Evolutionary conservation across 495 filamentous ascomycete genomes (phyloP), one percentile per base, ranked within the genome.

Genomic region (Penicillium angulare): DNA sequence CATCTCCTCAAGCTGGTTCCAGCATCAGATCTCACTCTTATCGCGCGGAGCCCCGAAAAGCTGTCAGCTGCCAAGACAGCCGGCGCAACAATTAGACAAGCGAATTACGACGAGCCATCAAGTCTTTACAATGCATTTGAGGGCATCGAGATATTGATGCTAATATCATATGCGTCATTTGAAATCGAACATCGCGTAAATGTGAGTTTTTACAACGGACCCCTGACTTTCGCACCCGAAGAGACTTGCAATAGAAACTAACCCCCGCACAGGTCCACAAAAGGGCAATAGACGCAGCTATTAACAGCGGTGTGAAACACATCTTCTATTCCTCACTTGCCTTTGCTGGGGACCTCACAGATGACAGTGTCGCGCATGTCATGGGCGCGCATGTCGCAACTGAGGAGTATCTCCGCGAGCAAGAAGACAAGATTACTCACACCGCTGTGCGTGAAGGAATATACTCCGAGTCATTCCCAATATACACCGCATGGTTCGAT

Each of bases 341-440:
- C 0, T 86, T 86, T 50, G 78, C 70, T 6, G 61, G 66, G 0
- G 50, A 64, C n/a, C 55, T 70, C 8, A 64, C 46, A 3, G 73
- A 80, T 5, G 65, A 66, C 12, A 73, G 67, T 26, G 65, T 74
- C 13, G 79, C 78, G 6, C 63, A 75, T 27, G 85, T 90, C 2
- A 90, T 88, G 86, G 78, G 77, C 24, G 85, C 86, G 9, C 86
- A 90, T 56, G 72, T 86, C 13, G 68, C 68, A 38, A 86, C 85
- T 0, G 84, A 90, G 55, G 56, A 60, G 5, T 83, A 82, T 55
- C 74, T 88, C 9, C 52, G 67, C 13, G 42, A 64, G 2, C 55
- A 78, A 13, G 4, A 50, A 1, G 57, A 55, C 4, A n/a, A n/a
- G n/a, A 55, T 79, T 1, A 68, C 67, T 15, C 77, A 71, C 33